Conservation (phyloP, 768 basidiomycete species). For the Infundibulicybe gibba region DNA sequence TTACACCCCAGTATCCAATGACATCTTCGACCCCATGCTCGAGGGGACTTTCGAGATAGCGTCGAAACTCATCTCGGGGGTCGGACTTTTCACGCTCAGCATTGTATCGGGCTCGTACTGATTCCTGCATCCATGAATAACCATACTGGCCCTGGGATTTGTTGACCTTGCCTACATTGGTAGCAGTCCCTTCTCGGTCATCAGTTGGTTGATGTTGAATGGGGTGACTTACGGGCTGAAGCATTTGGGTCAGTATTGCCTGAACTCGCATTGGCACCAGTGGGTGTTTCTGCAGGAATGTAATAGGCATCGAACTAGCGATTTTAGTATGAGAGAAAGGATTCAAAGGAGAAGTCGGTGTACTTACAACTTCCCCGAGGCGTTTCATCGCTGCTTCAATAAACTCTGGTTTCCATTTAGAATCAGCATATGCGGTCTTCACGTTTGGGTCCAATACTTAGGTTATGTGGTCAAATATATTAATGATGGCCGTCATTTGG, state of each 20-base stretch:
- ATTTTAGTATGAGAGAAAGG: no score
- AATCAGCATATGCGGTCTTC: slow-evolving; percentile 8
- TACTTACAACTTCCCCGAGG: no score
- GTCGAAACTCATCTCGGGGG: not conserved
- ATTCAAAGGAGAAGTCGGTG: no score
- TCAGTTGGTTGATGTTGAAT: slow-evolving; percentile 1
- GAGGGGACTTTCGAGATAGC: slow-evolving; percentile 2
- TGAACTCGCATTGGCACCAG: no score
- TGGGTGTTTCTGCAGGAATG: no score
- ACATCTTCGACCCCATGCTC: not conserved
- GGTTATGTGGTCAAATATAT: not conserved
- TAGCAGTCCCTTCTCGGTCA: no score
- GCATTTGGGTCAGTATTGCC: no score
- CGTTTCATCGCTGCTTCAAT: no score
- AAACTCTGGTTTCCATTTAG: no score
- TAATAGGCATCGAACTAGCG: no score
- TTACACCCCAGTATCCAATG: slow-evolving; percentile 1
- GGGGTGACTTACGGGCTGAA: no score
- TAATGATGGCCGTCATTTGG: not conserved
- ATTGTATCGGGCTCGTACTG: not conserved
- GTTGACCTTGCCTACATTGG: no score
- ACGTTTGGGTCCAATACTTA: slow-evolving; percentile 6
- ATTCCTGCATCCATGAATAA: slow-evolving; percentile 1
- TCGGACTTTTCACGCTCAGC: not conserved
- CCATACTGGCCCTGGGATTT: slow-evolving; percentile 2